Conservation (phyloP, 306 rosid species). For the Glycyrrhiza uralensis region DNA sequence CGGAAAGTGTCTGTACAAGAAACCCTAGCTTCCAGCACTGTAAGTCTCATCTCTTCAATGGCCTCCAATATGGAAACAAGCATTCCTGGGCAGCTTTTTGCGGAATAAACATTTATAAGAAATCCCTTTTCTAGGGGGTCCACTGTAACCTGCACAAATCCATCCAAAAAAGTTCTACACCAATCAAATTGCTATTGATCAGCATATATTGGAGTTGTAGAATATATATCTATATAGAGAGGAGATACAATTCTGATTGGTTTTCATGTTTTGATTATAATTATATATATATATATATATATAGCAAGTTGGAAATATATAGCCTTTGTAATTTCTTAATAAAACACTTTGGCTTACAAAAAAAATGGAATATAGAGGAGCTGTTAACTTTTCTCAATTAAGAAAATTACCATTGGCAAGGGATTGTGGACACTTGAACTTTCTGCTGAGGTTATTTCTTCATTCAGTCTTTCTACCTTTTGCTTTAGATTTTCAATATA, state of each 20-base stretch:
- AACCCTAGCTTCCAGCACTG: slow-evolving; percentile 96
- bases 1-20: slow-evolving; percentile 80
- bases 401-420: slow-evolving; percentile 59
- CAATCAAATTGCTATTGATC: neutral
- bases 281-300: too few relatives aligned
- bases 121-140: slow-evolving; percentile 87
- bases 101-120: slow-evolving; percentile 66
- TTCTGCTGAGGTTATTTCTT: slow-evolving; percentile 59
- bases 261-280: too few relatives aligned
- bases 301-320: too few relatives aligned
- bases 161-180: neutral
- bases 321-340: too few relatives aligned
- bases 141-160: slow-evolving; percentile 67
- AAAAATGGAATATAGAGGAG: neutral
- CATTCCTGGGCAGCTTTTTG: slow-evolving; percentile 68
- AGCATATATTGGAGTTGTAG: neutral
- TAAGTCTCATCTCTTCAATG: slow-evolving; percentile 83
- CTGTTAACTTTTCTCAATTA: neutral
- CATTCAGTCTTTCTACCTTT: slow-evolving; percentile 77
- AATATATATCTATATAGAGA: too few relatives aligned
- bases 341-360: neutral
- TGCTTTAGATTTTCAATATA: slow-evolving; percentile 82
- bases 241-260: too few relatives aligned
- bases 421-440: slow-evolving; percentile 50
- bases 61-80: slow-evolving; percentile 83